Evolutionary conservation across 2,329 filamentous ascomycete species (phyloP), one percentile per base, ranked within the genome.

Genomic region (Xylariaceae sp.): DNA sequence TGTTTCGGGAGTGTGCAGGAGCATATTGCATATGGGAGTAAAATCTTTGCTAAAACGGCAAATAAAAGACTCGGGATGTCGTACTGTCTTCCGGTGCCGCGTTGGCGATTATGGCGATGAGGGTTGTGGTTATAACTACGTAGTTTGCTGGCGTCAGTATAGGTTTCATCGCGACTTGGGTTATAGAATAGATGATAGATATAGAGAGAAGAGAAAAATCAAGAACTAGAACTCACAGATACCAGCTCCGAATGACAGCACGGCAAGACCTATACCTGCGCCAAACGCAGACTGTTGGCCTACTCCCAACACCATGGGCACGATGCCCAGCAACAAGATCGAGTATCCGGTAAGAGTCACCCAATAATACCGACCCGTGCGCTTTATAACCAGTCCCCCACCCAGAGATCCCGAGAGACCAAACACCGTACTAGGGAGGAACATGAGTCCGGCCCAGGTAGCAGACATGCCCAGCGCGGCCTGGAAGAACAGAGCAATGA

Each of bases 401-500:
- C 81, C 78, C 2, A 94, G 75, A 2, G 86, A 89, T 2, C 88
- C 89, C 3, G 72, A 70, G 2, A 92, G 88, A 23, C 82, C 83
- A 4, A 77, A 75, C 3, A 87, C 37, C 62, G 91, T 89, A 51
- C 80, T 80, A 0, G 91, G 90, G 28, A 94, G 76, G 16, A 94
- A 80, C 29, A 86, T 76, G 1, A 88, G 58, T 1, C 89, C 89
- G 3, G 89, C 84, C 51, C 78, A 72, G 0, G 87, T 86, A 1
- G 90, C 87, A 3, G 81, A 82, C 21, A 86, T 75, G 4, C 84
- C 85, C 46, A 88, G 79, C 1, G 88, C 87, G 4, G 87, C 89
- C 73, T 94, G 91, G 74, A 90, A 91, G 73, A 89, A 91, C 2
- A 94, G 77, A 1, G 90, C 89, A n/a, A 91, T 76, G 74, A 90